These are phyloP conservation scores for Pichia paraexigua DNA, from an alignment of 805 yeast species.

Conservation along the genomic window DNA sequence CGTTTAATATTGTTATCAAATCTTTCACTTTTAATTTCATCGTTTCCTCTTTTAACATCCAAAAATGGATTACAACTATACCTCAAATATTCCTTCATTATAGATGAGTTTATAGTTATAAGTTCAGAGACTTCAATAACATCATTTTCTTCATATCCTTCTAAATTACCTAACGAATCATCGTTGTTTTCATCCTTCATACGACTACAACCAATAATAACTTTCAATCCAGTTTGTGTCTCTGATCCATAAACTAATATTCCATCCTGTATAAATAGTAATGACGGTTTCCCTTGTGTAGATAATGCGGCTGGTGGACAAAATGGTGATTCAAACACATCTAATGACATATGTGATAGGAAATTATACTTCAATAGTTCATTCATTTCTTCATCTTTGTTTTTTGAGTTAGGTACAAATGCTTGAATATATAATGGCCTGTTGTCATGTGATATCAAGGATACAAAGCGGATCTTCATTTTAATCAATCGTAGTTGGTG, in stretches of 20 bases:
- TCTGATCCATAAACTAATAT: constrained; percentile 62
- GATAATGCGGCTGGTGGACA: constrained; percentile 31
- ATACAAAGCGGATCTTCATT: constrained; percentile 42
- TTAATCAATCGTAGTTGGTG: background rate
- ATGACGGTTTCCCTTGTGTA: constrained; percentile 12
- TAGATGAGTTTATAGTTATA: constrained; percentile 30
- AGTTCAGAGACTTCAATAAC: constrained; percentile 12
- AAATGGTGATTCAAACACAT: constrained; percentile 50
- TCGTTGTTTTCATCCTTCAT: constrained; percentile 27
- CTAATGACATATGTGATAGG: constrained; percentile 69
- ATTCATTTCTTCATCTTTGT: constrained; percentile 23
- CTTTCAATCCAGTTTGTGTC: constrained; percentile 59
- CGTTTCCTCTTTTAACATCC: constrained; percentile 20
- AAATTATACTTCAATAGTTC: constrained; percentile 55
- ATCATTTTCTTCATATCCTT: constrained; percentile 11
- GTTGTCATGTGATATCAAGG: constrained; percentile 49
- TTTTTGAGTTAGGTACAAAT: constrained; percentile 27
- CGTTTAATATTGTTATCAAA: constrained; percentile 24
- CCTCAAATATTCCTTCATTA: constrained; percentile 49
- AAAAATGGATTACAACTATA: constrained; percentile 60
- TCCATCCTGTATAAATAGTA: constrained; percentile 61
- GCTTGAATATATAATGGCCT: constrained; percentile 55
- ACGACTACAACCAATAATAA: constrained; percentile 45
- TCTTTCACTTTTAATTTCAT: constrained; percentile 24
- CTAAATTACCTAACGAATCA: constrained; percentile 2